Percentiles rank a stretch among this genome's conserved stretches.
Conservation (phyloP, 225 moss, liverwort and hornwort genomes). For the Physcomitrellopsis africana region DNA sequence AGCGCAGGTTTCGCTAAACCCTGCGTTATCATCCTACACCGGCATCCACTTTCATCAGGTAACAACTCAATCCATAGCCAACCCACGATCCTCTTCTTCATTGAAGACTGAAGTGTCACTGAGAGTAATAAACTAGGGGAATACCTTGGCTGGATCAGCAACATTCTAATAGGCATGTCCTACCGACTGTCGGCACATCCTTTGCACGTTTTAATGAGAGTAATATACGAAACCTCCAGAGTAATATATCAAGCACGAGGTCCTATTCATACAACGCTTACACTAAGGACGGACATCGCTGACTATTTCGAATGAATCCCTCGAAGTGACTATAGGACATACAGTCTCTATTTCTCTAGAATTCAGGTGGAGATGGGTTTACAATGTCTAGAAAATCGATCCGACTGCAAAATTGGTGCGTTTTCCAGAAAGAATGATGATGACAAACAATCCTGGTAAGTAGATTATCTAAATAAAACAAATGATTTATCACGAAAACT, state of each 20-base stretch:
- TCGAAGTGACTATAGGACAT: neutral
- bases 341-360: neutral
- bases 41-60: constrained; percentile 19
- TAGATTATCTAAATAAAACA: neutral
- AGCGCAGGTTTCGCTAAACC: constrained; percentile 79
- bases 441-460: constrained; percentile 3
- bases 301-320: neutral
- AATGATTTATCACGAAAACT: neutral
- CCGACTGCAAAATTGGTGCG: neutral
- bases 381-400: neutral
- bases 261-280: neutral
- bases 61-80: neutral
- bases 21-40: constrained; percentile 90
- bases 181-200: neutral
- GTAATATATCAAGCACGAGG: neutral
- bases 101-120: neutral
- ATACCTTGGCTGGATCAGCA: constrained; percentile 6
- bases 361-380: neutral
- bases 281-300: neutral
- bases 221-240: neutral
- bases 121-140: constrained; percentile 4
- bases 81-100: constrained; percentile 8
- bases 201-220: neutral
- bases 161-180: neutral
- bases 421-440: neutral